Percentiles rank a stretch among this genome's conserved stretches.
phyloP scores from a whole-genome alignment of 1,139 yeast genomes.

The Candida sanyaensis region DNA sequence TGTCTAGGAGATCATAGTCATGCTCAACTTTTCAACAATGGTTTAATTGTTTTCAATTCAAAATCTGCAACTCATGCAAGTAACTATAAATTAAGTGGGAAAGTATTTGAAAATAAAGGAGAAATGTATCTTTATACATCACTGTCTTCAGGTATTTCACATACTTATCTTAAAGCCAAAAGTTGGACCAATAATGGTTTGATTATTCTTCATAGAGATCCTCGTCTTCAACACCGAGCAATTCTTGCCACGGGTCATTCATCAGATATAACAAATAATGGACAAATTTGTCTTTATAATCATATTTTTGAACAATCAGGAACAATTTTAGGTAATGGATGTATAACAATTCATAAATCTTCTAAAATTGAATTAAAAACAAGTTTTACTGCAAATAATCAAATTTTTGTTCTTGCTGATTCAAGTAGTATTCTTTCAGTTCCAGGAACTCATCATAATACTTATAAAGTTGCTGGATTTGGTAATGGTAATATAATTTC shows the following conservation, averaged over 20 bases:
- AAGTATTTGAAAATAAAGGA: neutral
- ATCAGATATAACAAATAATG: neutral
- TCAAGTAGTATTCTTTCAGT: neutral
- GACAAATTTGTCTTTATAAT: constrained; percentile 1
- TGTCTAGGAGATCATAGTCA: neutral
- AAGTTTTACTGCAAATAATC: neutral
- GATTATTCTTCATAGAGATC: neutral
- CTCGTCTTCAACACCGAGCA: neutral
- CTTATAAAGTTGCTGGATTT: neutral
- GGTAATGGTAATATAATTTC: neutral
- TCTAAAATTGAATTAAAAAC: neutral
- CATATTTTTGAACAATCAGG: neutral
- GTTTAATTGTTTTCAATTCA: neutral
- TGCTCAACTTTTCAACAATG: neutral
- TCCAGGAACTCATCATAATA: neutral
- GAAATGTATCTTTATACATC: neutral
- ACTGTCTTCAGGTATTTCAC: neutral
- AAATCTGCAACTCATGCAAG: neutral
- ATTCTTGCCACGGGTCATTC: neutral
- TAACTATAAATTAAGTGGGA: neutral
- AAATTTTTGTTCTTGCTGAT: neutral
- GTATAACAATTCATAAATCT: neutral
- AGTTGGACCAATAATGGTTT: neutral
- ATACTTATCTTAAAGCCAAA: neutral
- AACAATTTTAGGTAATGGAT: neutral